Percentiles rank a stretch among this genome's conserved stretches.
Conservation (phyloP, 192 early-diverging fungal genomes). For the Coemansia sp. region DNA sequence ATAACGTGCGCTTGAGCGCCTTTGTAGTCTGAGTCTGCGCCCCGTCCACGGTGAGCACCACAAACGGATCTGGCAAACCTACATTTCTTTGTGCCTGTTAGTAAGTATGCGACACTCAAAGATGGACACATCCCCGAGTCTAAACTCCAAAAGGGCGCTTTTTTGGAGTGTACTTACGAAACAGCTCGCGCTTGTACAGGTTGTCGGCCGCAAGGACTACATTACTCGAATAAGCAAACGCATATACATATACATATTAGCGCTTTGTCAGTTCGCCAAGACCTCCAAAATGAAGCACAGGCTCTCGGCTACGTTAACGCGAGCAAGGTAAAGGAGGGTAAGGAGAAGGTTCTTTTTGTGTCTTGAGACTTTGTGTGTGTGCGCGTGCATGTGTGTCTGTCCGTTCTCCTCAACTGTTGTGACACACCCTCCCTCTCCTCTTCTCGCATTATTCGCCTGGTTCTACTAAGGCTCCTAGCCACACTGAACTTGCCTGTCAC, state of each 20-base stretch:
- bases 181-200: slow-evolving; percentile 88
- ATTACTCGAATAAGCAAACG: neutral
- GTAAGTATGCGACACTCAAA: neutral
- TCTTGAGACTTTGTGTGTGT: neutral
- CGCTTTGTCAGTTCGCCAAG: neutral
- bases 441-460: neutral
- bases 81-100: slow-evolving; percentile 14
- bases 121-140: neutral
- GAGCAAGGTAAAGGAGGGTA: neutral
- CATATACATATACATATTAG: slow-evolving; percentile 7
- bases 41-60: slow-evolving; percentile 91
- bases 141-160: neutral
- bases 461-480: neutral
- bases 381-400: neutral
- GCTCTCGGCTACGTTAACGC: neutral
- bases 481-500: slow-evolving; percentile 34
- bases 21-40: slow-evolving; percentile 93
- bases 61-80: slow-evolving; percentile 93
- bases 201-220: slow-evolving; percentile 88
- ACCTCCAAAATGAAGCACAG: neutral
- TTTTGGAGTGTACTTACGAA: slow-evolving; percentile 56
- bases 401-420: slow-evolving; percentile 6
- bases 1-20: slow-evolving; percentile 83
- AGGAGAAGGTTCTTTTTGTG: neutral
- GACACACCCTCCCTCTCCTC: neutral